phyloP scores from a whole-genome alignment of 2,329 filamentous ascomycete species.

The Diaporthe citri region DNA sequence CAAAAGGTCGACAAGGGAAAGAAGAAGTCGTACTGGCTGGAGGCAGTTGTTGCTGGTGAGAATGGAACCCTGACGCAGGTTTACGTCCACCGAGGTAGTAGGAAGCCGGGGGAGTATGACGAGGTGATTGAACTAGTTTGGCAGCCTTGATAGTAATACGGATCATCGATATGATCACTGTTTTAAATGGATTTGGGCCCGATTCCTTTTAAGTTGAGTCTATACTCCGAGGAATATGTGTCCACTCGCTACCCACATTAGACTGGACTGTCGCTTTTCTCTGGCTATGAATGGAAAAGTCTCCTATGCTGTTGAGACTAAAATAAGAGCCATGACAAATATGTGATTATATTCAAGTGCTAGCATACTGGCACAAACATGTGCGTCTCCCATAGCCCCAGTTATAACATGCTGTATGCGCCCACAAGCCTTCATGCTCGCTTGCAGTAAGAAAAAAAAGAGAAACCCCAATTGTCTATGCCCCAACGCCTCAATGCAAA shows the following conservation, averaged over 20 bases:
- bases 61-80: constrained; percentile 62
- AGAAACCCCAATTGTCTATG: background rate
- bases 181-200: background rate
- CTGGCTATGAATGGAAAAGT: background rate
- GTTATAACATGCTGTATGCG: background rate
- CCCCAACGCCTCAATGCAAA: constrained; percentile 12
- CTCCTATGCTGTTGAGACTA: background rate
- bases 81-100: constrained; percentile 60
- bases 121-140: constrained; percentile 65
- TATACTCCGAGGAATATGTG: background rate
- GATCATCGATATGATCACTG: background rate
- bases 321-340: background rate
- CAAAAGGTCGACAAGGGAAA: constrained; percentile 48
- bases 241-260: background rate
- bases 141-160: constrained; percentile 36
- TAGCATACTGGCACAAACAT: background rate
- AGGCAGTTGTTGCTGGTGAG: constrained; percentile 54
- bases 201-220: background rate
- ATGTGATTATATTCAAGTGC: background rate
- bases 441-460: background rate
- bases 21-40: constrained; percentile 66
- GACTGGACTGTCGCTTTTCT: background rate
- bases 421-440: background rate
- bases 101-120: constrained; percentile 53
- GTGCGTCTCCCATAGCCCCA: background rate